Evolutionary conservation across 176 grass and related monocot genomes (phyloP).

Genomic region (Phyllostachys edulis): DNA sequence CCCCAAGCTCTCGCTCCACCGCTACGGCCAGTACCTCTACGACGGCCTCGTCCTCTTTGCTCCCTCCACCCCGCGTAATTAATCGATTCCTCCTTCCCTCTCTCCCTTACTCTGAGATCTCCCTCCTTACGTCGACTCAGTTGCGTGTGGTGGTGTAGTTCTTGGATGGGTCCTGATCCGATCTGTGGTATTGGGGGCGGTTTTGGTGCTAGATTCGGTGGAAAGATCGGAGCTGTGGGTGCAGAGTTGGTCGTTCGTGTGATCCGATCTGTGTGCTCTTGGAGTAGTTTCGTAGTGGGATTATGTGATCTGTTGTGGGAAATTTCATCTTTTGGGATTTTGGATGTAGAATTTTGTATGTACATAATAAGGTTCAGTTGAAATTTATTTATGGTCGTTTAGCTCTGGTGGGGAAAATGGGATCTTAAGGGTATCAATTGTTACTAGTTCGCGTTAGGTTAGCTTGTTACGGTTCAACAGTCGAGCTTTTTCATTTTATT

Average conservation of each 20-base stretch:
- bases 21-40: constrained; percentile 89
- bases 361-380: neutral
- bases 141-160: neutral
- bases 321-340: neutral
- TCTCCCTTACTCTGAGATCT: neutral
- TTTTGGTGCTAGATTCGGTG: constrained; percentile 4
- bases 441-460: neutral
- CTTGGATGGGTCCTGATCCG: neutral
- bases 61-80: constrained; percentile 61
- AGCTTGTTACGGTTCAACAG: neutral
- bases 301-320: neutral
- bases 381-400: neutral
- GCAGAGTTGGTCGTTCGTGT: neutral
- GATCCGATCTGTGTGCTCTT: constrained; percentile 20
- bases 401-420: neutral
- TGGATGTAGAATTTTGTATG: neutral
- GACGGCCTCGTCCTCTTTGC: constrained; percentile 86
- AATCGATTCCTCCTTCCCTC: neutral
- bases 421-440: neutral
- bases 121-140: neutral
- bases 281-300: neutral
- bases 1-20: constrained; percentile 69
- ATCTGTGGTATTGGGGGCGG: constrained; percentile 26
- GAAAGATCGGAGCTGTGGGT: neutral
- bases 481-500: neutral